Conservation (phyloP, 1,284 basidiomycete species). For the Ceratobasidium sp. region DNA sequence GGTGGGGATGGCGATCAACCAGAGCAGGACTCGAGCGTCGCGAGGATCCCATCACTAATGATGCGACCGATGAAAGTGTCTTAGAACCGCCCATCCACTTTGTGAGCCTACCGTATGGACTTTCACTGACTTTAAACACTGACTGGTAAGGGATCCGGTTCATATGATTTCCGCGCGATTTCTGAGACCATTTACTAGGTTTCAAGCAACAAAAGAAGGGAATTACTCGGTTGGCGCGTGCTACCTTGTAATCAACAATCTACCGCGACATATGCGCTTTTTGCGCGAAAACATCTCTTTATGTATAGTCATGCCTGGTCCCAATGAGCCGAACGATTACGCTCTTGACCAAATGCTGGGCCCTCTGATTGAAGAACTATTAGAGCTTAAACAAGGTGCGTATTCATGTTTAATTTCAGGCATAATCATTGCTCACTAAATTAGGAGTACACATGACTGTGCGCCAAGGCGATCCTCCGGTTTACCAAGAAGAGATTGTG, state of each 20-base stretch:
- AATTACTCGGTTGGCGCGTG: constrained; percentile 5
- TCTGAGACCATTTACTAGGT: neutral
- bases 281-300: constrained; percentile 20
- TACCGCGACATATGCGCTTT: constrained; percentile 16
- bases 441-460: neutral
- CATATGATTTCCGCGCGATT: neutral
- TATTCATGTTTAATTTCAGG: too few relatives aligned
- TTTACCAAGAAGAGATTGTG: neutral
- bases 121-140: constrained; percentile 2
- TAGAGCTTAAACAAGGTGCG: constrained; percentile 32
- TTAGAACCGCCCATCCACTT: constrained; percentile 1
- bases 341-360: constrained; percentile 40
- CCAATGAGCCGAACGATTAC: constrained; percentile 19
- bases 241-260: constrained; percentile 31
- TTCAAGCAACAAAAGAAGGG: constrained; percentile 8
- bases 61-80: neutral
- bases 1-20: constrained; percentile 22
- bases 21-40: neutral
- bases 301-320: constrained; percentile 4
- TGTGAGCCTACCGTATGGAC: constrained; percentile 19
- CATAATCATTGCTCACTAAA: too few relatives aligned
- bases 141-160: neutral
- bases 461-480: neutral
- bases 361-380: constrained; percentile 16
- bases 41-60: neutral